Conservation (phyloP, 164 flowering plant genomes). For the Tinospora cordifolia region DNA sequence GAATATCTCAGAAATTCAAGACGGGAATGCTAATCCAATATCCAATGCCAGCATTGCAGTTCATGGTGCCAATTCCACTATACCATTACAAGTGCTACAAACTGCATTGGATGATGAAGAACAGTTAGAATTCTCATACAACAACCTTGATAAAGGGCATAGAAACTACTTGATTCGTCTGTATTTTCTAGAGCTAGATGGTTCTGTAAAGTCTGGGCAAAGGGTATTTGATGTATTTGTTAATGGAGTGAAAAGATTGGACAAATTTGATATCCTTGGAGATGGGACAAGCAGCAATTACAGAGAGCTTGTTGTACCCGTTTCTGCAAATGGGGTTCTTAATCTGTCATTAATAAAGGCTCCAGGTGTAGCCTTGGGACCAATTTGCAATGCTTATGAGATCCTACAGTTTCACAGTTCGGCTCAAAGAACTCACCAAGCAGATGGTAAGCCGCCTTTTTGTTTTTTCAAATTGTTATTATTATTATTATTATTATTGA, state of each 20-base stretch:
- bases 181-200: constrained; percentile 46
- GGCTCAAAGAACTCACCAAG: constrained; percentile 25
- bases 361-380: constrained; percentile 34
- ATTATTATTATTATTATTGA: too few species aligned
- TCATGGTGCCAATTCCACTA: constrained; percentile 10
- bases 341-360: constrained; percentile 42
- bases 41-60: constrained; percentile 6
- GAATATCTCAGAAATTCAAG: constrained; percentile 16
- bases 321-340: constrained; percentile 34
- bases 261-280: constrained; percentile 35
- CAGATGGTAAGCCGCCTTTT: constrained; percentile 34
- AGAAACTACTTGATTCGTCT: constrained; percentile 30
- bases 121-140: constrained; percentile 28
- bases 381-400: constrained; percentile 60
- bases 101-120: constrained; percentile 34
- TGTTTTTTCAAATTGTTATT: too few species aligned
- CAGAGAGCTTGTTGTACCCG: constrained; percentile 17
- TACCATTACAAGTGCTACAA: constrained; percentile 46
- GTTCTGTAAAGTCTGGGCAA: constrained; percentile 31
- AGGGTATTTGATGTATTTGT: constrained; percentile 50
- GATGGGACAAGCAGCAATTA: constrained; percentile 26
- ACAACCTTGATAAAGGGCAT: constrained; percentile 21
- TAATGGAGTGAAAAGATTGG: constrained; percentile 23
- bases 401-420: constrained; percentile 29
- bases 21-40: background rate